Base-by-base conservation (phyloP, 208 protist species). In the Acanthamoeba castellanii region DNA sequence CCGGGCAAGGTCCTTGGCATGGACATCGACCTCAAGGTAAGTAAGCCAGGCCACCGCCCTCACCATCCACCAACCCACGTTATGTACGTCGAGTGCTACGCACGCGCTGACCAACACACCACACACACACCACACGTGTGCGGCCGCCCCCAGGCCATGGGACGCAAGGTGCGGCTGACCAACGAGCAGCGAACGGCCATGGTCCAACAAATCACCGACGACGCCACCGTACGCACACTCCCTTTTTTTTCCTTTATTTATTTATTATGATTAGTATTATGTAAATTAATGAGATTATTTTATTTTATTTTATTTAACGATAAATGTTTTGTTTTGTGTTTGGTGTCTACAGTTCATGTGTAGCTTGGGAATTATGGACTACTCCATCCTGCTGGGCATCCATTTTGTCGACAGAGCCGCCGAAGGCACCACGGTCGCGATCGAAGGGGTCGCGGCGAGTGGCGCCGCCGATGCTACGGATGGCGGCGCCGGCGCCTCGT, bases 341-440 rank as follows among this genome's bases (percentile, higher is more conserved):
- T 42, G 14, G 16, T 55, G 20, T 68, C 16, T 2, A 42, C 85
- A 91, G 85, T 91, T 91, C n/a, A 27, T 91, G 34, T 70, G 34
- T 8, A 91, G 85, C 85, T 91, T 91, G 57, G 57, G 57, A 14
- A 91, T 91, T 14, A 91, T 91, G 85, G 85, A 91, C 85, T 91
- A 91, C 52, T 55, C 34, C n/a, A 70, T 91, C 22, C 57, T 91
- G 16, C n/a, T 91, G 16, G 85, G 85, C 20, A 37, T 70, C n/a
- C 85, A 91, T 68, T 91, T 91, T 70, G 78, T 87, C 32, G 78
- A 30, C 42, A 11, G 78, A 32, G 70, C 37, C 37, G 37, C 37
- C 37, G 37, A 42, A 42, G 37, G 37, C 37, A 42, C 37, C 37
- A 42, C 37, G 37, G 37, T 3, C 37, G 37, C 37, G 37, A 42